Evolutionary conservation across 2,329 filamentous ascomycete species (phyloP), one percentile per base, ranked within the genome.

Genomic region (Mycosphaerelloides madeirae): DNA sequence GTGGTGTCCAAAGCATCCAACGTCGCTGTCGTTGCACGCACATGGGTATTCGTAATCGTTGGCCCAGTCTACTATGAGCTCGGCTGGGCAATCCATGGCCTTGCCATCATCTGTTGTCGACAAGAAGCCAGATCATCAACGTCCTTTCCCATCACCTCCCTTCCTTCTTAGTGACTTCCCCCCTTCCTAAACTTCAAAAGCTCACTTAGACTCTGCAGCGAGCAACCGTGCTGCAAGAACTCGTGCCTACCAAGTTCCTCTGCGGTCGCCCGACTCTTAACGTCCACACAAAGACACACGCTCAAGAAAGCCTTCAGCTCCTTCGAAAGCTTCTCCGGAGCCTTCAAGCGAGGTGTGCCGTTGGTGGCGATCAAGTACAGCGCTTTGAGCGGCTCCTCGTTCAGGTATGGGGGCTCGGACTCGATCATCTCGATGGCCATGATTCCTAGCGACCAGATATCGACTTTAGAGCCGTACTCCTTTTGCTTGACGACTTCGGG

Each of bases 401-500:
- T 97, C 29, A 97, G 80, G 67, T 98, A 98, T 0, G 93, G 93
- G 5, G 93, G 93, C 68, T 98, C 93, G 14, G 88, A 95, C 67
- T 98, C 93, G 62, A 97, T 97, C 93, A 98, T 96, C 70, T 98
- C 93, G 62, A 98, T 97, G 18, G 93, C 91, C 93, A 97, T 98
- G 71, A 98, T 98, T 62, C 93, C 93, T 50, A 98, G 75, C 22
- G 90, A 96, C 93, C 93, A 98, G 64, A 97, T 95, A 64, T 98
- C 93, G 52, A 97, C 93, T 76, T 97, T 97, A 63, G 87, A 86
- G 31, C 91, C 93, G 62, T 98, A 98, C 68, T 96, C 91, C 74
- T 97, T 97, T 68, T 97, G 93, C 74, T 97, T 97, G 65, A 98
- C 93, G 34, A 98, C 93, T 69, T 98, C 93, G 29, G 93, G 93